Conservation (phyloP, 305 asterid genomes). For the Euphrasia arctica region DNA sequence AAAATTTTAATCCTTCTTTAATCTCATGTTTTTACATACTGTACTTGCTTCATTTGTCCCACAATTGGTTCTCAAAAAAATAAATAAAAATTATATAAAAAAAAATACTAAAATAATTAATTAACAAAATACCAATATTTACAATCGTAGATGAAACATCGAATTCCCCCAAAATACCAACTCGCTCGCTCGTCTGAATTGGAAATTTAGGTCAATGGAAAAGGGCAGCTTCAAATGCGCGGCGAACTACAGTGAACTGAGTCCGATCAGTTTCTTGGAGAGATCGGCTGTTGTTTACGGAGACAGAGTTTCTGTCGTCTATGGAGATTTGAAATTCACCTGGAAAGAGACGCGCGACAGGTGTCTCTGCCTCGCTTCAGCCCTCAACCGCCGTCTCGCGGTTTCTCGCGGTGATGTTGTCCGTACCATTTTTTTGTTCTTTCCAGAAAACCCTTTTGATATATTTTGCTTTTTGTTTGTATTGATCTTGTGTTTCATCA, state of each 20-base stretch:
- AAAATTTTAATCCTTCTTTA: too few relatives aligned
- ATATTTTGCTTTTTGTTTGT: neutral
- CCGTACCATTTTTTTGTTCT: slow-evolving; percentile 20
- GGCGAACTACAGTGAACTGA: slow-evolving; percentile 65
- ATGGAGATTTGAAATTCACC: slow-evolving; percentile 62
- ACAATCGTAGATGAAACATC: too few relatives aligned
- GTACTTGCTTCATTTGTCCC: too few relatives aligned
- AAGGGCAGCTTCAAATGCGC: slow-evolving; percentile 58
- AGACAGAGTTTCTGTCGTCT: slow-evolving; percentile 48
- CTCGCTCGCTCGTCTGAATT: too few relatives aligned
- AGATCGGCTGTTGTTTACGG: slow-evolving; percentile 68
- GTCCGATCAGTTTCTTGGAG: slow-evolving; percentile 79
- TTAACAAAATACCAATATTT: too few relatives aligned
- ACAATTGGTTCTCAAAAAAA: too few relatives aligned
- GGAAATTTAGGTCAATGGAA: slow-evolving; percentile 24
- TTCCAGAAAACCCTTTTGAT: neutral
- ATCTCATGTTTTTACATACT: too few relatives aligned
- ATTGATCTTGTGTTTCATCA: too few relatives aligned
- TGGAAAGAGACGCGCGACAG: slow-evolving; percentile 74
- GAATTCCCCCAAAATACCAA: too few relatives aligned
- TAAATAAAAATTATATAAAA: too few relatives aligned
- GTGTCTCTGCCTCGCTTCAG: slow-evolving; percentile 74
- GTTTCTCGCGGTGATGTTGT: slow-evolving; percentile 71
- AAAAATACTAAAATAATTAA: too few relatives aligned
- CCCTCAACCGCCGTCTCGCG: slow-evolving; percentile 45